Evolutionary conservation across 176 grass and related monocot genomes (phyloP).

Genomic region (Dactylis glomerata): DNA sequence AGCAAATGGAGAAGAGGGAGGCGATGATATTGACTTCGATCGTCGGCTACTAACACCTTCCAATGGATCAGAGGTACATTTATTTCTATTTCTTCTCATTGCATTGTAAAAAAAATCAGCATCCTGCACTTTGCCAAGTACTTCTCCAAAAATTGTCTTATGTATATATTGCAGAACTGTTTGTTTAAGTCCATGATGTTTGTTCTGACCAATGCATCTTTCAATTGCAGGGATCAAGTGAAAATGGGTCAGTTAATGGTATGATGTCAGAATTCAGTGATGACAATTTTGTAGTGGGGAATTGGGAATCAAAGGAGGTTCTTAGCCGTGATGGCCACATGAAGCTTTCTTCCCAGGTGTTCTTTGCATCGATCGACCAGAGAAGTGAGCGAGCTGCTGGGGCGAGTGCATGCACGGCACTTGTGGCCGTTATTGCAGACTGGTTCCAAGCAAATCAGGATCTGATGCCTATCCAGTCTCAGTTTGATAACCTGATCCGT

Average conservation of each 20-base stretch:
- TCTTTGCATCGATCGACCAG: constrained; percentile 97
- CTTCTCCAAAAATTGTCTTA: neutral
- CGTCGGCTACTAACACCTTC: constrained; percentile 46
- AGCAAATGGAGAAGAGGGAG: constrained; percentile 67
- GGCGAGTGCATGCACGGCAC: constrained; percentile 73
- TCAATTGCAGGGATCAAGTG: constrained; percentile 33
- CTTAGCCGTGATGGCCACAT: constrained; percentile 67
- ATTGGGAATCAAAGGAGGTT: constrained; percentile 66
- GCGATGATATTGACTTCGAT: constrained; percentile 89
- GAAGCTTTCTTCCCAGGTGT: constrained; percentile 68
- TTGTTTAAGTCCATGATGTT: neutral
- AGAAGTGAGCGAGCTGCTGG: constrained; percentile 84
- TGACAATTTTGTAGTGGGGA: constrained; percentile 80
- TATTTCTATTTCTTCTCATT: neutral
- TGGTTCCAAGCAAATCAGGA: constrained; percentile 73
- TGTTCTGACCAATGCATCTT: constrained; percentile 10
- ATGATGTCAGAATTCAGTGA: constrained; percentile 62
- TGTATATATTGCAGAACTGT: constrained; percentile 15
- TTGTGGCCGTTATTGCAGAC: constrained; percentile 81
- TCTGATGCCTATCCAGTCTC: constrained; percentile 62
- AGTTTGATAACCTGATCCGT: constrained; percentile 70
- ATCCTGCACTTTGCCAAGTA: neutral
- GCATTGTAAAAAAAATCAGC: neutral
- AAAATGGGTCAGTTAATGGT: constrained; percentile 34
- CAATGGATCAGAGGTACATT: constrained; percentile 41